Conservation (phyloP, 768 basidiomycete genomes). For the Mycena indigotica region DNA sequence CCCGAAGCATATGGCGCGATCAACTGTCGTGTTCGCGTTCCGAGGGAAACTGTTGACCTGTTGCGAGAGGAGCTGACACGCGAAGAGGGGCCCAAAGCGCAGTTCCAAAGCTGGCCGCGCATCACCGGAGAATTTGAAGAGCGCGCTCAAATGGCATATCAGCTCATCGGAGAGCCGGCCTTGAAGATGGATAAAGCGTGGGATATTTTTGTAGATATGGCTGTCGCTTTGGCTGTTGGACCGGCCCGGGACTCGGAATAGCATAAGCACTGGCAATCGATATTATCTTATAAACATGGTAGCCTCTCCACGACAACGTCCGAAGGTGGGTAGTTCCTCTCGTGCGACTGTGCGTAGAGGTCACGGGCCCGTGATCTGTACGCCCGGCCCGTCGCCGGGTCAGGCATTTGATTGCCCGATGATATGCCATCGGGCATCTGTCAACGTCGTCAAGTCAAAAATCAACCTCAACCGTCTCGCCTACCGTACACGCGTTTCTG, state of each 20-base stretch:
- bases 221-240: not conserved
- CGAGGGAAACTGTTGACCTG: constrained; percentile 3
- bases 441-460: too few species aligned
- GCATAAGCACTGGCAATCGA: not conserved
- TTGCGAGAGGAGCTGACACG: not conserved
- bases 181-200: not conserved
- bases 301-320: too few species aligned
- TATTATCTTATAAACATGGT: too few species aligned
- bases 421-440: too few species aligned
- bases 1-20: not conserved
- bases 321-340: too few species aligned
- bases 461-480: too few species aligned
- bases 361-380: too few species aligned
- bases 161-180: not conserved
- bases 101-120: not conserved
- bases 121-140: constrained; percentile 1
- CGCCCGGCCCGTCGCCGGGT: too few species aligned
- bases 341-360: too few species aligned
- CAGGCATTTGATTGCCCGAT: too few species aligned
- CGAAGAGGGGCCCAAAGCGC: constrained; percentile 1
- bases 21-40: constrained; percentile 6
- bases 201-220: not conserved
- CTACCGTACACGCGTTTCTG: too few species aligned
- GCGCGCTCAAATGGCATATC: not conserved
- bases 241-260: too few species aligned